Evolutionary conservation across 108 stramenopile species (phyloP).

Genomic region (Skeletonema marinoi): DNA sequence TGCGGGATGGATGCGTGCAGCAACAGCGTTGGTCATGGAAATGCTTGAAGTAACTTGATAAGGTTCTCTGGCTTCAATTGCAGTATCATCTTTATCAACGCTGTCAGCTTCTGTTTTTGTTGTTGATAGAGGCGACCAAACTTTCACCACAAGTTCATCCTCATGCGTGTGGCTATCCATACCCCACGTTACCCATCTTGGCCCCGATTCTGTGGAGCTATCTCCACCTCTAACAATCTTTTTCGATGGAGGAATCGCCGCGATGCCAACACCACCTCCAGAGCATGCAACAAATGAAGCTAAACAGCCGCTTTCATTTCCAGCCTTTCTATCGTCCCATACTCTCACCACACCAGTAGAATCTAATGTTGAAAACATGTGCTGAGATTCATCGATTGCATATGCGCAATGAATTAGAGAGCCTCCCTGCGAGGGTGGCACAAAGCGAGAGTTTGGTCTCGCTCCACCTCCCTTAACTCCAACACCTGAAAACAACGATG

Average conservation of each 20-base stretch:
- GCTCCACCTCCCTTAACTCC: constrained; percentile 19
- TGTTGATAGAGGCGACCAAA: constrained; percentile 48
- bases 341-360: constrained; percentile 60
- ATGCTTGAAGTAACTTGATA: constrained; percentile 36
- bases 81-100: constrained; percentile 2
- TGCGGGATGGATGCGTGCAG: constrained; percentile 31
- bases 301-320: constrained; percentile 24
- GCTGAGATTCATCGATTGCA: constrained; percentile 55
- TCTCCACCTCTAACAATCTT: not conserved
- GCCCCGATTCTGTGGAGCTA: not conserved
- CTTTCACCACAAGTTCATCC: constrained; percentile 59
- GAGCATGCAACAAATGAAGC: constrained; percentile 53
- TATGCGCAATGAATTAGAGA: constrained; percentile 63
- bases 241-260: constrained; percentile 27
- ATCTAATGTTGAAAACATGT: constrained; percentile 65
- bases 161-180: constrained; percentile 45
- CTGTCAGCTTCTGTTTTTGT: not conserved
- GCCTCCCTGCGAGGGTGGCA: constrained; percentile 17
- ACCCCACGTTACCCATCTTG: constrained; percentile 78
- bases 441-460: constrained; percentile 59
- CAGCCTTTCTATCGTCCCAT: constrained; percentile 68
- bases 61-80: not conserved
- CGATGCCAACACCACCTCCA: constrained; percentile 65
- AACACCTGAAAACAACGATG: constrained; percentile 33
- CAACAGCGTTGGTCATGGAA: constrained; percentile 29